Evolutionary conservation across 441 rosid species (phyloP), one percentile per base, ranked within the genome.

Genomic region (Gossypium schwendimanii): DNA sequence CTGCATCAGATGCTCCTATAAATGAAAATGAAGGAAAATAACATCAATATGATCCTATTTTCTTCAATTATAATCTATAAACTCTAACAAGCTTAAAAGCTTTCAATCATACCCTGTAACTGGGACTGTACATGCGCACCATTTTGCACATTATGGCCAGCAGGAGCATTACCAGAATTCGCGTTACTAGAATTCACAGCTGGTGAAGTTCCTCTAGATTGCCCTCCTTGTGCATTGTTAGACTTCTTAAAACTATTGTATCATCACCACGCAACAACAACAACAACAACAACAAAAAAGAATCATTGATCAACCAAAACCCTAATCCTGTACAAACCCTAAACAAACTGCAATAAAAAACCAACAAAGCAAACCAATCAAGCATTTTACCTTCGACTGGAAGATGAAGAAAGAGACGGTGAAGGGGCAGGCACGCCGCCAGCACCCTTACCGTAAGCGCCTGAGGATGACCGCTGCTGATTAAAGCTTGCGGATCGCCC

Each of bases 401-500:
- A 80, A 9, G 90, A 68, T 20, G 85, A 63, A 63, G 82, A 76
- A 63, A 79, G 55, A 10, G 87, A 75, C 77, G 89, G 78, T 70
- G 98, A 80, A 85, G 93, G 91, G 84, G 87, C 86, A 75, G 91
- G 83, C 72, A 82, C 83, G 75, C 84, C 81, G 73, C 89, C 89
- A 52, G 89, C 88, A 81, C 91, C 96, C 85, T 78, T 88, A 73
- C 83, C 86, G 90, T 84, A 84, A 49, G 81, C 81, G 72, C 87
- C 89, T 71, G 96, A 79, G 74, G 90, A 81, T 70, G 84, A 20
- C 89, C 96, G 94, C 78, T 82, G 93, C 81, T 84, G 92, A 83
- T 85, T 81, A 69, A 75, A 86, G 85, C 88, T 75, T 63, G 87
- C 80, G 84, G 90, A 93, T 91, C 96, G 98, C 47, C 88, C 93